A percentile compares a stretch with the other conserved stretches of the same genome.
Conservation (phyloP, 371 early-diverging fungal species). For the Saksenaea oblongispora region DNA sequence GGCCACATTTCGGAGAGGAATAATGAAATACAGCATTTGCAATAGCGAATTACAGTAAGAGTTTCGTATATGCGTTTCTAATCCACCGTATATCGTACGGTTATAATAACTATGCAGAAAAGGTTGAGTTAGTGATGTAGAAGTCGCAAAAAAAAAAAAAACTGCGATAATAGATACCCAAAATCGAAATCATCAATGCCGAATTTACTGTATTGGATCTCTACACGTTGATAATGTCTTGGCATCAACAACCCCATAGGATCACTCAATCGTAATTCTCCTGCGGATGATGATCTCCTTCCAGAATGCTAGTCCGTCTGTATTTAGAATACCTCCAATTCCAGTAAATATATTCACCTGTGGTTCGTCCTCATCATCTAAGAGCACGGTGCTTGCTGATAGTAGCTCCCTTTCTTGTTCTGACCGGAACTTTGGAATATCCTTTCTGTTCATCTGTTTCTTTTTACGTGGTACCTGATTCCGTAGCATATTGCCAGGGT, state of each 20-base stretch:
- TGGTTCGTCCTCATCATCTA: conserved; percentile 27
- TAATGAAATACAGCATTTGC: conserved; percentile 79
- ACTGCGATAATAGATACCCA: conserved; percentile 53
- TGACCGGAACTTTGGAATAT: conserved; percentile 84
- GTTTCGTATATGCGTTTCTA: conserved; percentile 90
- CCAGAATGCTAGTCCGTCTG: conserved; percentile 20
- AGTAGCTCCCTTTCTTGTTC: conserved; percentile 78
- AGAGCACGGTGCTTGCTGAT: conserved; percentile 34
- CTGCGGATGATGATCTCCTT: conserved; percentile 41
- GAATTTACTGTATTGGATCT: conserved; percentile 86
- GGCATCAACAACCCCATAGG: conserved; percentile 57
- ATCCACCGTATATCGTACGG: conserved; percentile 79
- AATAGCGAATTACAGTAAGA: conserved; percentile 89
- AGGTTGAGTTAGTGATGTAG: neutral
- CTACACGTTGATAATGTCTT: conserved; percentile 72
- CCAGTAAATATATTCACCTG: neutral
- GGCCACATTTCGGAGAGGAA: conserved; percentile 64
- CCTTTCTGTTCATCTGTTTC: conserved; percentile 32
- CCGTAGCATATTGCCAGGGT: conserved; percentile 72
- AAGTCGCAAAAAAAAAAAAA: neutral
- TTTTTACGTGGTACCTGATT: conserved; percentile 73
- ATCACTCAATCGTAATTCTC: conserved; percentile 29
- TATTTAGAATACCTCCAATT: neutral
- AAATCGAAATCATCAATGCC: conserved; percentile 98
- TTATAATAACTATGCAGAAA: conserved; percentile 70